These are phyloP conservation scores for Lagerstroemia speciosa DNA, from an alignment of 345 rosid species.

Conservation along the genomic window DNA sequence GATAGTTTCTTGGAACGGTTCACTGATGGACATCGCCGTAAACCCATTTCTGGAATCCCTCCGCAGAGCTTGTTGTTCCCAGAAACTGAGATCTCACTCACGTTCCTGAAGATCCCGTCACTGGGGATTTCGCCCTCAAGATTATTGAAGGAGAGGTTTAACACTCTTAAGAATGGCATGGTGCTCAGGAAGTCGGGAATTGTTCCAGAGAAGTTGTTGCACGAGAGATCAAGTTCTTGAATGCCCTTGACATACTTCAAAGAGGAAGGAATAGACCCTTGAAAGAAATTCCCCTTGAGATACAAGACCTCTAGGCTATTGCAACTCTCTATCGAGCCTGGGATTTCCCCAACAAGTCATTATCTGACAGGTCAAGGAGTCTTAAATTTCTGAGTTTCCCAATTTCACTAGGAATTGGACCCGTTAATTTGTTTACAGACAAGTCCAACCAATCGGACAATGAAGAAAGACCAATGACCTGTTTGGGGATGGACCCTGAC, in stretches of 20 bases:
- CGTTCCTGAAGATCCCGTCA: conserved; percentile 14
- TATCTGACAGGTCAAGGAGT: conserved; percentile 14
- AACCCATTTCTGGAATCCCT: conserved; percentile 7
- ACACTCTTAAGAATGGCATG: conserved; percentile 3
- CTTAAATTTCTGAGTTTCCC: conserved; percentile 11
- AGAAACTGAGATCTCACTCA: conserved; percentile 11
- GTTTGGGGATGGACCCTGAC: conserved; percentile 15
- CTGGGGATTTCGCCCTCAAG: conserved; percentile 19
- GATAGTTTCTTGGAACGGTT: conserved; percentile 8
- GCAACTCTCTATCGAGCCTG: conserved; percentile 17
- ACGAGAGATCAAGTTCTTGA: conserved; percentile 20
- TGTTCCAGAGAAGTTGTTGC: conserved; percentile 19
- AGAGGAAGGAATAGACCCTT: conserved; percentile 15
- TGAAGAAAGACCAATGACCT: conserved; percentile 18
- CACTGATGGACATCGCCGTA: conserved; percentile 10
- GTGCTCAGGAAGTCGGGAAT: conserved; percentile 16
- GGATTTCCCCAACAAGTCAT: conserved; percentile 20
- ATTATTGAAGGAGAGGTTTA: conserved; percentile 20
- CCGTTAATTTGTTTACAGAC: conserved; percentile 13
- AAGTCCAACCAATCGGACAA: conserved; percentile 13
- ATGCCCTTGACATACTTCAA: conserved; percentile 14
- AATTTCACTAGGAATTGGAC: conserved; percentile 9
- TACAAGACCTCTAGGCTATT: conserved; percentile 11
- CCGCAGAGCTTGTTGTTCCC: conserved; percentile 22
- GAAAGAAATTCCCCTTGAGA: conserved; percentile 10